Evolutionary conservation across 2,329 filamentous ascomycete genomes (phyloP).

Genomic region (Daldinia sp.): DNA sequence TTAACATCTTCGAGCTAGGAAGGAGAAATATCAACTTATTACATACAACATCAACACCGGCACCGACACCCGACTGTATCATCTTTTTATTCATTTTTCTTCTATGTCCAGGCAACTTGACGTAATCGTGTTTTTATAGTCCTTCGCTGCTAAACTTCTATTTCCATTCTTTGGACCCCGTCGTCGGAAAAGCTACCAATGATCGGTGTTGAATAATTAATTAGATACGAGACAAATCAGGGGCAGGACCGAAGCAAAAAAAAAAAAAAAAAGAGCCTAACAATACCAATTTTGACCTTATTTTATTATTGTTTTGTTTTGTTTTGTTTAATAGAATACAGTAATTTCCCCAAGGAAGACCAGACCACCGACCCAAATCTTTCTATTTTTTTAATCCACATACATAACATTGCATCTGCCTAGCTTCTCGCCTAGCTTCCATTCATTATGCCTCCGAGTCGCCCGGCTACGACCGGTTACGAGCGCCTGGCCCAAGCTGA

Average conservation of each 20-base stretch:
- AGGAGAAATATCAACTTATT: slow-evolving; percentile 1
- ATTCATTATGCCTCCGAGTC: slow-evolving; percentile 75
- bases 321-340: slow-evolving; percentile 33
- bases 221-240: slow-evolving; percentile 28
- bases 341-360: slow-evolving; percentile 21
- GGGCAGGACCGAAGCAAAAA: slow-evolving; percentile 22
- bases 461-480: slow-evolving; percentile 81
- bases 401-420: slow-evolving; percentile 2
- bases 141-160: slow-evolving; percentile 17
- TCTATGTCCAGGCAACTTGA: slow-evolving; percentile 1
- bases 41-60: slow-evolving; percentile 4
- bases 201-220: slow-evolving; percentile 21
- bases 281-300: neutral
- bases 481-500: slow-evolving; percentile 86
- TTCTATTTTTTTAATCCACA: neutral
- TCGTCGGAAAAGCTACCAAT: slow-evolving; percentile 25
- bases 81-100: neutral
- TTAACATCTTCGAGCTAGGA: slow-evolving; percentile 12
- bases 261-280: no score
- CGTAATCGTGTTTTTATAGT: slow-evolving; percentile 8
- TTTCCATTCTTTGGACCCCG: slow-evolving; percentile 25
- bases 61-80: neutral
- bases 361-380: neutral
- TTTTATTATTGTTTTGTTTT: neutral
- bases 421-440: slow-evolving; percentile 41